Conservation (phyloP, 352 stramenopile species). For the Thalassiosira ordinaria region DNA sequence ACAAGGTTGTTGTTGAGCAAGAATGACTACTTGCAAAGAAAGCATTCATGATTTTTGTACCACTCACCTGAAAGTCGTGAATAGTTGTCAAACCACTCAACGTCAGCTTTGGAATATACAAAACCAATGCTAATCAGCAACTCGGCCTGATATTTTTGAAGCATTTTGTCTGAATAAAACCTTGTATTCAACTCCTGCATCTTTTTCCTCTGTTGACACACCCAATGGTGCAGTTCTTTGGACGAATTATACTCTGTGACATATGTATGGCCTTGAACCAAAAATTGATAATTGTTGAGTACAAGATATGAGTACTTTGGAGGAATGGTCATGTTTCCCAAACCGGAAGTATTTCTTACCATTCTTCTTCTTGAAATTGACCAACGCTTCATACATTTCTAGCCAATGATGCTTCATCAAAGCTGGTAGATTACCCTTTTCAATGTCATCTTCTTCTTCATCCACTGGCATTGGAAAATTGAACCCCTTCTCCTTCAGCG, state of each 20-base stretch:
- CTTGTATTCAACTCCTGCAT: not conserved
- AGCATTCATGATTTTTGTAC: not conserved
- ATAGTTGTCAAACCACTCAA: constrained; percentile 8
- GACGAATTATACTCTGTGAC: constrained; percentile 1
- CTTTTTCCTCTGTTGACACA: constrained; percentile 1
- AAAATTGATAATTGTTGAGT: no score
- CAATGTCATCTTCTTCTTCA: not conserved
- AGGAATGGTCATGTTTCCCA: no score
- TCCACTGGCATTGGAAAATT: constrained; percentile 9
- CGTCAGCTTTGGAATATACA: constrained; percentile 9
- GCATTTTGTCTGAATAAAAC: not conserved
- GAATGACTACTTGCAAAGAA: no score
- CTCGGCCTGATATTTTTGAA: constrained; percentile 14
- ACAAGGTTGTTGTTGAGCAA: no score
- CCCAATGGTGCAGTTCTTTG: constrained; percentile 8
- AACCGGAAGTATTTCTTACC: no score
- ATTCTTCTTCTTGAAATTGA: constrained; percentile 24
- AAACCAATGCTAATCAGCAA: constrained; percentile 7
- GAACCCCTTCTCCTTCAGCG: constrained; percentile 17
- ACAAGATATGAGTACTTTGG: no score
- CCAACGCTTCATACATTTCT: constrained; percentile 10
- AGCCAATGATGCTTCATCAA: constrained; percentile 16
- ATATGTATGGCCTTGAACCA: constrained; percentile 23
- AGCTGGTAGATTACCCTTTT: not conserved
- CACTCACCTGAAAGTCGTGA: not conserved